Base-by-base conservation (phyloP, 2,329 filamentous ascomycete species). In the Exophiala spinifera region DNA sequence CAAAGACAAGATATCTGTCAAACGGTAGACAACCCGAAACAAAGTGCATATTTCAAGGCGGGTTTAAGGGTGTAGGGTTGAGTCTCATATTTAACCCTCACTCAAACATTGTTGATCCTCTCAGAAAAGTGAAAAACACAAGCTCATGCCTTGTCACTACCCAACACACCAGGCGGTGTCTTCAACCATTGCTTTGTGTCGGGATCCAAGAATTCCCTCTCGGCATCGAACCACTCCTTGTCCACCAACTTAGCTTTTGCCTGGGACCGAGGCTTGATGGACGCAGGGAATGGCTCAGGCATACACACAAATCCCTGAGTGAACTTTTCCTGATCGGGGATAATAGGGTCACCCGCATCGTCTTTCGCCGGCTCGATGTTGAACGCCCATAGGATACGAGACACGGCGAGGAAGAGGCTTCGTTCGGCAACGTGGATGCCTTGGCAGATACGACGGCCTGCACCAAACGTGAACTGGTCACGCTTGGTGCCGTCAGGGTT, bases 401-500 rank as follows among this genome's bases (percentile, higher is more conserved):
- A 71, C 17, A 80, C 73, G 40, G 71, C 74, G 1, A 79, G 65
- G 8, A 72, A 70, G 0, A 83, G 69, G 0, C 74, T 80, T 0
- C 78, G 74, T 39, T 79, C 74, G 0, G 77, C 79, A 1, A 83
- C 71, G 48, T 83, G 79, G 59, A 56, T 53, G 0, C 77, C 77
- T 0, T 71, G 70, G 53, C 77, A 79, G 34, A 75, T 69, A 3
- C 77, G 68, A 6, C 77, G 68, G 0, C 77, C 77, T 1, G 70
- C 71, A 0, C 76, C 76, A 56, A 57, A 57, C 13, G 55, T 55
- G 46, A 43, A 57, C 19, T 54, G 42, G 28, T 51, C 51, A 20
- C 55, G 51, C 21, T 54, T 48, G 15, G 17, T 36, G 3, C 59
- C 61, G 49, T 71, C 67, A 1, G 53, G 49, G 31, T 51, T 51